Conservation (phyloP, 305 asterid species). For the Withania somnifera region DNA sequence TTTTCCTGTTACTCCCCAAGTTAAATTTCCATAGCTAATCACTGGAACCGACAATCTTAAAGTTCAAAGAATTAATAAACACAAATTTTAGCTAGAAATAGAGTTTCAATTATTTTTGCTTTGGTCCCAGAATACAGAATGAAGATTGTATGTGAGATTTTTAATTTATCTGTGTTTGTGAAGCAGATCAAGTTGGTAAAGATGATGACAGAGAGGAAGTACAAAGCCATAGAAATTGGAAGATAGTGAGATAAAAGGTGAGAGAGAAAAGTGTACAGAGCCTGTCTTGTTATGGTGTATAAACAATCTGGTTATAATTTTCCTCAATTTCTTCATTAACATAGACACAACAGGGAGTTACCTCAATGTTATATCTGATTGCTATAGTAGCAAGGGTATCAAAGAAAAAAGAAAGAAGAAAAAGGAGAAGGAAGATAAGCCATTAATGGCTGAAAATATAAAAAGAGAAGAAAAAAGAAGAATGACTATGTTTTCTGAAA, state of each 20-base stretch:
- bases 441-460: too few species aligned
- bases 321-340: slow-evolving; percentile 51
- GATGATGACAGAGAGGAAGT: slow-evolving; percentile 47
- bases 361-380: too few species aligned
- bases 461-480: too few species aligned
- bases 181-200: slow-evolving; percentile 38
- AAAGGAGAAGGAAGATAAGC: too few species aligned
- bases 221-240: slow-evolving; percentile 47
- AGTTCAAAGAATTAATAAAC: not conserved
- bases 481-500: too few species aligned
- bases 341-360: too few species aligned
- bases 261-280: slow-evolving; percentile 40
- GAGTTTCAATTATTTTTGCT: not conserved
- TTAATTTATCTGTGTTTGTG: slow-evolving; percentile 37
- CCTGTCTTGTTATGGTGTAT: slow-evolving; percentile 32
- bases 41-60: slow-evolving; percentile 76
- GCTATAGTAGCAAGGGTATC: too few species aligned
- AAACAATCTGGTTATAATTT: slow-evolving; percentile 53
- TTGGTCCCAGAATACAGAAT: too few species aligned
- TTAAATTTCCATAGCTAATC: slow-evolving; percentile 85
- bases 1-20: slow-evolving; percentile 98
- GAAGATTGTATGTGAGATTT: not conserved
- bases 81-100: not conserved
- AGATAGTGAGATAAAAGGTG: slow-evolving; percentile 56
- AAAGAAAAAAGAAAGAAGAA: too few species aligned